A percentile compares a stretch with the other conserved stretches of the same genome.
These are phyloP conservation scores for Citrullus colocynthis DNA, from an alignment of 306 rosid genomes.

Conservation along the genomic window DNA sequence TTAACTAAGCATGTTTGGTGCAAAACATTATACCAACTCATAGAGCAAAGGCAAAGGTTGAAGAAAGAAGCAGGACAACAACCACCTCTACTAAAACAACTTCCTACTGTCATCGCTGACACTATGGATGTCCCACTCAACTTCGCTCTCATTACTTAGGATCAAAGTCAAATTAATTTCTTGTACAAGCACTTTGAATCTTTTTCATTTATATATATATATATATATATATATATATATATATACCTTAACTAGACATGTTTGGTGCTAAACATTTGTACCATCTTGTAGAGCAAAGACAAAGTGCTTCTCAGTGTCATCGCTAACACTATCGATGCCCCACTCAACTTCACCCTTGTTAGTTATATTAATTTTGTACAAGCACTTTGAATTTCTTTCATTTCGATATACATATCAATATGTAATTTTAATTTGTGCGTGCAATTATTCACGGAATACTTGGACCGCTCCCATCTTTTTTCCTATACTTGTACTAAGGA, in stretches of 20 bases:
- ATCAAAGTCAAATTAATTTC: not conserved
- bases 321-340: not conserved
- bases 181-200: not conserved
- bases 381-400: not conserved
- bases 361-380: not conserved
- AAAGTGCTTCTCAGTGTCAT: constrained; percentile 16
- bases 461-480: not conserved
- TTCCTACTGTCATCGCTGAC: constrained; percentile 19
- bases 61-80: constrained; percentile 21
- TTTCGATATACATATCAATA: not conserved
- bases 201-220: not conserved
- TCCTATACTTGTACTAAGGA: not conserved
- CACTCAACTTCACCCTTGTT: not conserved
- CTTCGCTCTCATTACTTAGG: not conserved
- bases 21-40: constrained; percentile 13
- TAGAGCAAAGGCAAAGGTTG: constrained; percentile 19
- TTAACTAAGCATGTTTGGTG: constrained; percentile 9
- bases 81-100: not conserved
- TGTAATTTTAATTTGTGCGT: not conserved
- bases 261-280: constrained; percentile 13
- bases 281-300: constrained; percentile 15
- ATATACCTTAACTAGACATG: constrained; percentile 8
- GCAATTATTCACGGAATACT: not conserved
- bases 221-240: not conserved
- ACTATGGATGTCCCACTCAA: not conserved